Conservation (phyloP, 202 grass and related monocot species). For the Panicum virgatum region DNA sequence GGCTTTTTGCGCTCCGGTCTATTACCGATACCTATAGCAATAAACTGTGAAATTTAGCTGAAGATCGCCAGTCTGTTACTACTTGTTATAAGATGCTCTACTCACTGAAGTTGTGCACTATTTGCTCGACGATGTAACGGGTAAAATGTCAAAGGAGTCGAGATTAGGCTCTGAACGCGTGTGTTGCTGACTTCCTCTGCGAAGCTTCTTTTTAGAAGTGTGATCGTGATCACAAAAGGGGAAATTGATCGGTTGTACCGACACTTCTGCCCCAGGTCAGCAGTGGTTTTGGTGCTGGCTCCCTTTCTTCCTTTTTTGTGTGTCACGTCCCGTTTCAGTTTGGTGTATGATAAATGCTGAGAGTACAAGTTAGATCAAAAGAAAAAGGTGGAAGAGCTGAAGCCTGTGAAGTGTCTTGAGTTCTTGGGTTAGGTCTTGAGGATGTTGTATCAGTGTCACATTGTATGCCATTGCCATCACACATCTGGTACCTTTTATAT, state of each 20-base stretch:
- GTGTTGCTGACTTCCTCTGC: background rate
- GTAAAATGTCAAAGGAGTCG: background rate
- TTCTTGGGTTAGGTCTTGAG: background rate
- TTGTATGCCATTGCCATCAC: conserved; percentile 9
- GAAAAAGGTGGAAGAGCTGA: background rate
- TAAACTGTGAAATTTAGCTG: conserved; percentile 21
- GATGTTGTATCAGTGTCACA: background rate
- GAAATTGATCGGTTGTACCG: conserved; percentile 26
- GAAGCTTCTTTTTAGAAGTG: conserved; percentile 32
- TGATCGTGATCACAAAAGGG: background rate
- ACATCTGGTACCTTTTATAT: conserved; percentile 10
- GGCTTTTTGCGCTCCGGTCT: background rate
- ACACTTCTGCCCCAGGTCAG: conserved; percentile 14
- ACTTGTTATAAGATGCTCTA: background rate
- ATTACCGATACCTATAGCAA: conserved; percentile 18
- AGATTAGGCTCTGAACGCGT: conserved; percentile 10
- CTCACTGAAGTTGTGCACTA: conserved; percentile 4
- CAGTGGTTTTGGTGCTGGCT: conserved; percentile 32
- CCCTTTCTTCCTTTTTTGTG: conserved; percentile 47
- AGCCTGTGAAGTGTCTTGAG: conserved; percentile 29
- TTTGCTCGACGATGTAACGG: conserved; percentile 26
- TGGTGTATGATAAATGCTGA: conserved; percentile 37
- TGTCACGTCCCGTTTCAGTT: conserved; percentile 23
- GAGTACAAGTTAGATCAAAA: conserved; percentile 33
- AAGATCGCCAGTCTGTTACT: conserved; percentile 3